A percentile compares a stretch with the other conserved stretches of the same genome.
Conservation (phyloP, 1,284 basidiomycete species). For the Phlebopus sp. region DNA sequence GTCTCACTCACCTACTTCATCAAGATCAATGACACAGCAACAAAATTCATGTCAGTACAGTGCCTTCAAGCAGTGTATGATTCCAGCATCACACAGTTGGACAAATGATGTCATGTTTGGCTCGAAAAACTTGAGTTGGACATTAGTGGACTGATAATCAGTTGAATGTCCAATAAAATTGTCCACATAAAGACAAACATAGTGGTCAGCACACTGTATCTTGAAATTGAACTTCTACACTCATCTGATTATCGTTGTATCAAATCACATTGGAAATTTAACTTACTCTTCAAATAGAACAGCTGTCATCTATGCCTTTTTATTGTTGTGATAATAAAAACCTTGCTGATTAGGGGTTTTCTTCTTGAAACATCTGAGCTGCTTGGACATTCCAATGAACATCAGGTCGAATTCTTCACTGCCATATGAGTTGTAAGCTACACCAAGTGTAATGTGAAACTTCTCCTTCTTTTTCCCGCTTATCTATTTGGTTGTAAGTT, state of each 20-base stretch:
- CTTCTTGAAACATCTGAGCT: slow-evolving; percentile 19
- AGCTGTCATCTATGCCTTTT: slow-evolving; percentile 26
- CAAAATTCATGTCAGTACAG: slow-evolving; percentile 22
- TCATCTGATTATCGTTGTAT: slow-evolving; percentile 17
- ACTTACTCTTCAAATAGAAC: slow-evolving; percentile 23
- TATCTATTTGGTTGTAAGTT: slow-evolving; percentile 17
- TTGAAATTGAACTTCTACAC: slow-evolving; percentile 15
- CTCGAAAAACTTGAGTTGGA: slow-evolving; percentile 26
- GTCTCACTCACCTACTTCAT: slow-evolving; percentile 24
- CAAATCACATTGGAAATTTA: too few species aligned
- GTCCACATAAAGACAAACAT: slow-evolving; percentile 23
- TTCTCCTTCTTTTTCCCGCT: slow-evolving; percentile 20
- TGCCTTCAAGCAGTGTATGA: slow-evolving; percentile 34
- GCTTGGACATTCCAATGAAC: slow-evolving; percentile 23
- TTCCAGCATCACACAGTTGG: slow-evolving; percentile 33
- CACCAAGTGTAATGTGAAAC: slow-evolving; percentile 17
- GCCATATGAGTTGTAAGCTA: slow-evolving; percentile 23
- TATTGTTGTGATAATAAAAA: slow-evolving; percentile 24
- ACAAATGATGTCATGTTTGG: slow-evolving; percentile 28
- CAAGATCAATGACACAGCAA: slow-evolving; percentile 21
- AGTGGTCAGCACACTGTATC: slow-evolving; percentile 11
- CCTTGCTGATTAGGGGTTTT: slow-evolving; percentile 12
- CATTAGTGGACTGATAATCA: slow-evolving; percentile 14
- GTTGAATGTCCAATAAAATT: slow-evolving; percentile 25
- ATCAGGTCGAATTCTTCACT: slow-evolving; percentile 19